Conservation (phyloP, 2,329 filamentous ascomycete genomes). For the Monosporascus cannonballus region DNA sequence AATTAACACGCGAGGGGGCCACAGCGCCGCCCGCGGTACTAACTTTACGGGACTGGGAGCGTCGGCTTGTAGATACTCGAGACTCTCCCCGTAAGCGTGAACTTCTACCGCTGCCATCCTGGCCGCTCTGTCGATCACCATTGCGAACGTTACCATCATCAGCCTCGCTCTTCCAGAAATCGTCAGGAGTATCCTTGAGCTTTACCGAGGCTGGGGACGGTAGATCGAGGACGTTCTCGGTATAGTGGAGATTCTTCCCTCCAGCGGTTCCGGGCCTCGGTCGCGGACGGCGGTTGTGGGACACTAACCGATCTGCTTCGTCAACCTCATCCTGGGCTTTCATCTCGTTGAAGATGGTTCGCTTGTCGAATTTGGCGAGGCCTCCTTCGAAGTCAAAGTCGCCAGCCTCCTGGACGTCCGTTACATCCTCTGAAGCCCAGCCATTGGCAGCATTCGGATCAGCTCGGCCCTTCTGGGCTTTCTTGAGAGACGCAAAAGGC, state of each 20-base stretch:
- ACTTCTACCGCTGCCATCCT: constrained; percentile 45
- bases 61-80: constrained; percentile 40
- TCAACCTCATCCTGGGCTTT: constrained; percentile 80
- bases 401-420: constrained; percentile 85
- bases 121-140: constrained; percentile 40
- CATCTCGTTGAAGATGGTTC: constrained; percentile 85
- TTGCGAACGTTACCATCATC: constrained; percentile 49
- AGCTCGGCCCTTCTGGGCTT: constrained; percentile 37
- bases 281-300: constrained; percentile 67
- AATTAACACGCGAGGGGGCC: constrained; percentile 43
- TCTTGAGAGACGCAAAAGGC: constrained; percentile 56
- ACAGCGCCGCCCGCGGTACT: constrained; percentile 34
- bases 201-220: constrained; percentile 32
- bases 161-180: constrained; percentile 71
- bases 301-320: constrained; percentile 85
- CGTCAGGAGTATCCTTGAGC: constrained; percentile 34
- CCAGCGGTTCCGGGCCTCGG: constrained; percentile 64
- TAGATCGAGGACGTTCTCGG: constrained; percentile 81
- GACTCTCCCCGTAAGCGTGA: constrained; percentile 46
- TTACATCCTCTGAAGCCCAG: constrained; percentile 94
- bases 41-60: constrained; percentile 53
- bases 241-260: constrained; percentile 86
- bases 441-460: constrained; percentile 56
- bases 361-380: constrained; percentile 92
- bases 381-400: constrained; percentile 92